Evolutionary conservation across 495 filamentous ascomycete genomes (phyloP).

Genomic region (Trichoderma reesei): DNA sequence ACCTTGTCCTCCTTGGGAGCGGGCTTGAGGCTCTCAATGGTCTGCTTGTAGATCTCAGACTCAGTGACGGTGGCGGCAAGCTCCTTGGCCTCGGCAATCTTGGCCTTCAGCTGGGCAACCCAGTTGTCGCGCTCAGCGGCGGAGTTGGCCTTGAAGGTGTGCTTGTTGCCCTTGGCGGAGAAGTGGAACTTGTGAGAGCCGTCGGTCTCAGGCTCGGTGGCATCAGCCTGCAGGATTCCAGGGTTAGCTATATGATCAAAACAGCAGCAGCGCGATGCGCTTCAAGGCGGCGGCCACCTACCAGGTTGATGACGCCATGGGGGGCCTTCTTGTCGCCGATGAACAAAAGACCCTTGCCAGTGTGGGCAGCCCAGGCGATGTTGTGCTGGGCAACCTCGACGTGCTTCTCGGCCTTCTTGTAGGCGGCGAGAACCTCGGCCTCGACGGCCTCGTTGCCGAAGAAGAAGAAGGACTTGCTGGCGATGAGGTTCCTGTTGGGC

Average conservation of each 20-base stretch:
- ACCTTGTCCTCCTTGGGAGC: constrained; percentile 38
- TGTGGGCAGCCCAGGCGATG: constrained; percentile 81
- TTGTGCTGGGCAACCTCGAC: constrained; percentile 63
- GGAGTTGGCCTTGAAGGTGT: constrained; percentile 71
- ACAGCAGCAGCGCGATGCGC: not conserved
- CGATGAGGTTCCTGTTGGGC: constrained; percentile 33
- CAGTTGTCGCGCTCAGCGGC: constrained; percentile 80
- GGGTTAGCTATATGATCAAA: constrained; percentile 15
- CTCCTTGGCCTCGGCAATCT: constrained; percentile 69
- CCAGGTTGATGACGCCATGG: constrained; percentile 73
- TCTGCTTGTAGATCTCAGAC: constrained; percentile 70
- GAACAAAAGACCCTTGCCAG: constrained; percentile 91
- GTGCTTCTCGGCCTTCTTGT: constrained; percentile 80
- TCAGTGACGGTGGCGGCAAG: constrained; percentile 55
- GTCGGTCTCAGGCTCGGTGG: constrained; percentile 65
- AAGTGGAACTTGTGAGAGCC: constrained; percentile 73
- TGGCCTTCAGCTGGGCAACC: constrained; percentile 66
- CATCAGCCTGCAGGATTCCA: constrained; percentile 52
- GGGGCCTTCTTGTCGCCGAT: constrained; percentile 74
- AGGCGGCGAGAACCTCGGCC: constrained; percentile 59
- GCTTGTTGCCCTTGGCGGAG: constrained; percentile 76
- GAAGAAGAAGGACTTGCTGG: constrained; percentile 65
- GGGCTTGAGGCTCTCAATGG: constrained; percentile 62
- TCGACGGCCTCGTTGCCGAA: constrained; percentile 76
- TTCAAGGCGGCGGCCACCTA: constrained; percentile 39